Evolutionary conservation across 805 yeast genomes (phyloP).

Genomic region (Metschnikowia vanudenii): DNA sequence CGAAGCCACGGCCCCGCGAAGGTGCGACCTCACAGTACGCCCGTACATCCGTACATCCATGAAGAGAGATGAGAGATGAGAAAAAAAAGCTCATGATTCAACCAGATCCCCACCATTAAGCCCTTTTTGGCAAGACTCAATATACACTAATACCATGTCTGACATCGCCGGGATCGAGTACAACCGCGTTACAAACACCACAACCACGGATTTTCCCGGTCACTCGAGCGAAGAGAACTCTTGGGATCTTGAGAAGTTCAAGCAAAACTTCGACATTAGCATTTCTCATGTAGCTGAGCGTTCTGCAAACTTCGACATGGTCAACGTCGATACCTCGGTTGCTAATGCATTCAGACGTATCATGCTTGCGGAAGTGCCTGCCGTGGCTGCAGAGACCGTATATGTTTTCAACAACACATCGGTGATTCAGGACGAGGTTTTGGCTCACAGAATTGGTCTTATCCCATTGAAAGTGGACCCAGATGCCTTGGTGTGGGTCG

Average conservation of each 20-base stretch:
- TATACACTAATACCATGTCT: conserved; percentile 10
- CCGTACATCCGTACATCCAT: conserved; percentile 15
- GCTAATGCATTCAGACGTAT: conserved; percentile 97
- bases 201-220: conserved; percentile 92
- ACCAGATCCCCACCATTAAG: neutral
- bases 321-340: conserved; percentile 84
- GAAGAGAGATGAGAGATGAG: conserved; percentile 11
- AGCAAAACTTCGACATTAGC: conserved; percentile 61
- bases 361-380: conserved; percentile 95
- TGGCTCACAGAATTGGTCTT: conserved; percentile 92
- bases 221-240: conserved; percentile 64
- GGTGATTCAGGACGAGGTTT: conserved; percentile 94
- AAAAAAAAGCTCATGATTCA: conserved; percentile 1
- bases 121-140: neutral
- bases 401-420: conserved; percentile 92
- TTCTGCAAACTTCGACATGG: conserved; percentile 80
- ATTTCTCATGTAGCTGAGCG: conserved; percentile 65
- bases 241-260: conserved; percentile 84
- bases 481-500: conserved; percentile 83
- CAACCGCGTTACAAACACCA: conserved; percentile 86
- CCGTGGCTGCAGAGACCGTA: conserved; percentile 91
- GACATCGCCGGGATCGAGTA: conserved; percentile 83
- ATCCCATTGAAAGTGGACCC: conserved; percentile 91
- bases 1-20: too few relatives aligned
- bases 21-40: too few relatives aligned